phyloP scores from a whole-genome alignment of 2,329 filamentous ascomycete genomes.

The Dactylonectria macrodidyma region DNA sequence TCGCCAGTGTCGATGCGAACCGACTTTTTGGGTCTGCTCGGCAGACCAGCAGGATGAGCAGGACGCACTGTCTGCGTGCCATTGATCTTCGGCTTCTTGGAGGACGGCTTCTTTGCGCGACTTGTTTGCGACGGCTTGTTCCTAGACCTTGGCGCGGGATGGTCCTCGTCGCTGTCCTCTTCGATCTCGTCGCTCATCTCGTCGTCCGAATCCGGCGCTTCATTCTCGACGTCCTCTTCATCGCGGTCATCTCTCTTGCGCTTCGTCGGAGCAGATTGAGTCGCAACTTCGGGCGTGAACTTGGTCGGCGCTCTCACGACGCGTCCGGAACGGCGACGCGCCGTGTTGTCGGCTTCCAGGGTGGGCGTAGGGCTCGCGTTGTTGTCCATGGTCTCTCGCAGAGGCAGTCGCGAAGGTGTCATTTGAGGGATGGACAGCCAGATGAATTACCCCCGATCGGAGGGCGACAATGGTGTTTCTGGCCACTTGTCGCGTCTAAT shows the following conservation, averaged over 20 bases:
- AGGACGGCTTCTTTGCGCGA: conserved; percentile 69
- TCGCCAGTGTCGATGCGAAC: conserved; percentile 66
- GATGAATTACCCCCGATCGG: conserved; percentile 46
- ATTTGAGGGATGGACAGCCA: conserved; percentile 37
- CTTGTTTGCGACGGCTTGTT: conserved; percentile 61
- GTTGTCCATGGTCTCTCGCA: conserved; percentile 64
- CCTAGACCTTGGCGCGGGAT: conserved; percentile 55
- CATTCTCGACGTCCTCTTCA: conserved; percentile 61
- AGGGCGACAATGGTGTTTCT: conserved; percentile 49
- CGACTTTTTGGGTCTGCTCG: conserved; percentile 70
- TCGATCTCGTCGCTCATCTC: conserved; percentile 62
- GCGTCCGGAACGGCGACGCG: conserved; percentile 79
- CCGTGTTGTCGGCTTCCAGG: conserved; percentile 65
- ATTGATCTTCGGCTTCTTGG: conserved; percentile 77
- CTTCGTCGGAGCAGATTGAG: conserved; percentile 63
- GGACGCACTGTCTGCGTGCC: conserved; percentile 60
- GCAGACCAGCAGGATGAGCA: conserved; percentile 60
- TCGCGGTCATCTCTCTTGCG: conserved; percentile 70
- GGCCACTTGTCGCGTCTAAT: conserved; percentile 49
- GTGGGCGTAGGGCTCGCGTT: conserved; percentile 69
- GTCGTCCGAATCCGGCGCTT: conserved; percentile 63
- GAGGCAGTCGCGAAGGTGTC: conserved; percentile 40
- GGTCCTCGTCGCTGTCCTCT: conserved; percentile 63
- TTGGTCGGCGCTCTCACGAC: conserved; percentile 73
- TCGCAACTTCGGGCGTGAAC: conserved; percentile 66